Evolutionary conservation across 257 asterid genomes (phyloP).

Genomic region (Forsythia suspensa): DNA sequence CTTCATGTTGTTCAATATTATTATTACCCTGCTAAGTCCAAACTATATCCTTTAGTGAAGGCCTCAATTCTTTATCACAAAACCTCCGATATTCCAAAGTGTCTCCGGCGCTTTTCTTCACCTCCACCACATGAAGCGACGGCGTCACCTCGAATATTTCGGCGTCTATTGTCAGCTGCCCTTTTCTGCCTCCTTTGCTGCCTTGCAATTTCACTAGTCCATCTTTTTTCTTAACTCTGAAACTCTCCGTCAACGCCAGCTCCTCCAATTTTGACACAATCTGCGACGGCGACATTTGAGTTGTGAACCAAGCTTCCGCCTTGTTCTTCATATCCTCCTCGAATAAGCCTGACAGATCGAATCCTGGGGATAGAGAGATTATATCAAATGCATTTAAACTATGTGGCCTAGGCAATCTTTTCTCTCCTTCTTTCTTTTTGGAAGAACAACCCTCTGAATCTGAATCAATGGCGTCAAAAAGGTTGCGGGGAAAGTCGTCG

Average conservation of each 20-base stretch:
- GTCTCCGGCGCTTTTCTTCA: slow-evolving; percentile 74
- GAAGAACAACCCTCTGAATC: slow-evolving; percentile 34
- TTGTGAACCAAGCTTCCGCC: slow-evolving; percentile 62
- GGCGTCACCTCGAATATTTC: slow-evolving; percentile 92
- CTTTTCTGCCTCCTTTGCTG: slow-evolving; percentile 64
- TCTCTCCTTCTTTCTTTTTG: slow-evolving; percentile 7
- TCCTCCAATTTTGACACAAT: slow-evolving; percentile 75
- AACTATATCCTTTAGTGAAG: slow-evolving; percentile 74
- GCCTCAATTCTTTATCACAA: slow-evolving; percentile 73
- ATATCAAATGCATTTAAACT: slow-evolving; percentile 80
- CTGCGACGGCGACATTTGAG: slow-evolving; percentile 45
- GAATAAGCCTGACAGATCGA: slow-evolving; percentile 75
- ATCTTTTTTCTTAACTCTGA: slow-evolving; percentile 58
- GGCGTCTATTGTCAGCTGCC: slow-evolving; percentile 67
- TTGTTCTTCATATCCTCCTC: slow-evolving; percentile 36
- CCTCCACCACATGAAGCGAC: slow-evolving; percentile 87
- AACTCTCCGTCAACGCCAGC: slow-evolving; percentile 58
- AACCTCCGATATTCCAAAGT: slow-evolving; percentile 75
- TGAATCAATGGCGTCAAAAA: slow-evolving; percentile 38
- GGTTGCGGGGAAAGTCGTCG: slow-evolving; percentile 41
- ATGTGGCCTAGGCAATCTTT: slow-evolving; percentile 12
- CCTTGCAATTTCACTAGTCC: slow-evolving; percentile 71
- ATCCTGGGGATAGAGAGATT: slow-evolving; percentile 72
- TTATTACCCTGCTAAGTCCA: slow-evolving; percentile 64
- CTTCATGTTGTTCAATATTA: not conserved